phyloP scores from a whole-genome alignment of 129 eudicot genomes.

The Centrapalus pauciflorus region DNA sequence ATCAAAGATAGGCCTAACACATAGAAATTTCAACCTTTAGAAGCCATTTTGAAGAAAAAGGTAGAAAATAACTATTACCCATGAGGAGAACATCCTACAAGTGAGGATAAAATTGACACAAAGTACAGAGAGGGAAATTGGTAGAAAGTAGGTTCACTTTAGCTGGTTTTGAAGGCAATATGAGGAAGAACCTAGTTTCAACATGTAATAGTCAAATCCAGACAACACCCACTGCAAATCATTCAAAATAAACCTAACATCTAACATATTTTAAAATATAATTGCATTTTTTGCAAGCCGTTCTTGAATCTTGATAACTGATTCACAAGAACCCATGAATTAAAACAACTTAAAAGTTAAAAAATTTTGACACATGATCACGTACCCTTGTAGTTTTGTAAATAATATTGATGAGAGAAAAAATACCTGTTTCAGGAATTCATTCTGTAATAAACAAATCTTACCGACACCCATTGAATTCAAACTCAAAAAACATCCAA shows the following conservation, averaged over 20 bases:
- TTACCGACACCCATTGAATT: neutral
- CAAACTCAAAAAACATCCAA: neutral
- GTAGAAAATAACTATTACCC: neutral
- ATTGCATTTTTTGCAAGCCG: neutral
- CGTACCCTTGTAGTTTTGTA: neutral
- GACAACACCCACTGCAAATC: neutral
- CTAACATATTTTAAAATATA: constrained; percentile 2
- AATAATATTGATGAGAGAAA: neutral
- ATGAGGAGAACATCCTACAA: constrained; percentile 1
- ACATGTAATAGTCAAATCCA: constrained; percentile 4
- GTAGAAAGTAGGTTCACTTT: constrained; percentile 22
- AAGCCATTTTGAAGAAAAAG: constrained; percentile 9
- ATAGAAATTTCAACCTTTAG: neutral
- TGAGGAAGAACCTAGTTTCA: neutral
- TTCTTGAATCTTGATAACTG: constrained; percentile 4
- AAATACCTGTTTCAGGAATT: neutral
- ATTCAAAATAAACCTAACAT: constrained; percentile 7
- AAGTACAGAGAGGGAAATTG: constrained; percentile 7
- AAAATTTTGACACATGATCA: neutral
- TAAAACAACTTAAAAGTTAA: neutral
- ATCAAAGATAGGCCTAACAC: neutral
- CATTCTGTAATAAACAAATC: neutral
- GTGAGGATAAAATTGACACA: constrained; percentile 8
- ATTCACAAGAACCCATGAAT: constrained; percentile 1
- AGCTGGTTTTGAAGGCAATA: constrained; percentile 9